Percentiles rank a stretch among this genome's conserved stretches.
Evolutionary conservation across 768 basidiomycete genomes (phyloP).

Genomic region (Auricularia sp.): DNA sequence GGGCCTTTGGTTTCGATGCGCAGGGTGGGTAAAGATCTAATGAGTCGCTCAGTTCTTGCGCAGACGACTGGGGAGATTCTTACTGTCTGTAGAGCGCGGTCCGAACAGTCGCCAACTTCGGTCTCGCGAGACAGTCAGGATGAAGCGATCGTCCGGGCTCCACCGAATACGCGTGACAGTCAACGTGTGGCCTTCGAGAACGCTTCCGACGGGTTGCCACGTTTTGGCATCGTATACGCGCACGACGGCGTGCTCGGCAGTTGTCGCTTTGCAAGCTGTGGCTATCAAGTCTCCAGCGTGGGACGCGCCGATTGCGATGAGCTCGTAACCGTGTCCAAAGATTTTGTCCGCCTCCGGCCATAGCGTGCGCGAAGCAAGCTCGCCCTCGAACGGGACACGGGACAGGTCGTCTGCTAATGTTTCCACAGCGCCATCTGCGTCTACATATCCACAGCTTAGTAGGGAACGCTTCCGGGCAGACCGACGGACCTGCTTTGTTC

Average conservation of each 20-base stretch:
- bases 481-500: conserved; percentile 70
- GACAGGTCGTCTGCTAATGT: background rate
- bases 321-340: conserved; percentile 98
- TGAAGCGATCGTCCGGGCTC: conserved; percentile 68
- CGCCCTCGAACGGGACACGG: conserved; percentile 77
- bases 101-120: conserved; percentile 83
- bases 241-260: conserved; percentile 80
- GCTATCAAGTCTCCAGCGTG: conserved; percentile 61
- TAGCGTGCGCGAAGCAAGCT: conserved; percentile 74
- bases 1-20: conserved; percentile 63
- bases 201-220: conserved; percentile 61
- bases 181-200: conserved; percentile 74
- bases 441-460: background rate
- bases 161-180: conserved; percentile 89
- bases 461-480: background rate
- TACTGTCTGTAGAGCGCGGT: conserved; percentile 34
- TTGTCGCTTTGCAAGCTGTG: conserved; percentile 84
- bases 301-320: conserved; percentile 72
- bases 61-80: background rate
- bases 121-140: conserved; percentile 86
- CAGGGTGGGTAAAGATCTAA: conserved; percentile 47
- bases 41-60: conserved; percentile 16
- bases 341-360: conserved; percentile 98
- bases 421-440: background rate
- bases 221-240: conserved; percentile 66